A percentile compares a stretch with the other conserved stretches of the same genome.
These are phyloP conservation scores for Macroventuria anomochaeta DNA, from an alignment of 2,329 filamentous ascomycete species.

Conservation along the genomic window DNA sequence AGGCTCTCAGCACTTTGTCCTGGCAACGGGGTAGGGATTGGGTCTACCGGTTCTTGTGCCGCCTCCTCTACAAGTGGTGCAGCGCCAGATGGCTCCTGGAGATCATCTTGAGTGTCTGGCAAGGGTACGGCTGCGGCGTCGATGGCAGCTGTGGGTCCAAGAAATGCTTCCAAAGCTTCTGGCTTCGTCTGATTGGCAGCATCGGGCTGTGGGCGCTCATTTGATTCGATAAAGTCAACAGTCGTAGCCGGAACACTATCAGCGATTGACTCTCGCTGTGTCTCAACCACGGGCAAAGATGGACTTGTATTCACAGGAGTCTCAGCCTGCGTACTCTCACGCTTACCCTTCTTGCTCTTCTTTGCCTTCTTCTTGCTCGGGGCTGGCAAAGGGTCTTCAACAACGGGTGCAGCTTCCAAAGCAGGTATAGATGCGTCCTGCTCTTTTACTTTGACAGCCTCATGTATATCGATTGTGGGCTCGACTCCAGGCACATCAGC, in stretches of 20 bases:
- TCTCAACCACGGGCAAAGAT: conserved; percentile 12
- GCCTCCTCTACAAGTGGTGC: no score
- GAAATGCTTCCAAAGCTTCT: no score
- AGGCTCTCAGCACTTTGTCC: background rate
- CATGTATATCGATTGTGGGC: background rate
- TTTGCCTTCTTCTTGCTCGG: conserved; percentile 37
- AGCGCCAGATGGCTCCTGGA: background rate
- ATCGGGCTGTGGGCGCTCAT: no score
- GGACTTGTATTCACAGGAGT: conserved; percentile 15
- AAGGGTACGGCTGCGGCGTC: background rate
- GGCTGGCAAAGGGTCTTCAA: conserved; percentile 9
- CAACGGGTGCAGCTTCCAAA: background rate
- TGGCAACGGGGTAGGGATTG: background rate
- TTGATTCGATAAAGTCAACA: no score
- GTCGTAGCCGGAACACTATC: background rate
- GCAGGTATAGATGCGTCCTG: background rate
- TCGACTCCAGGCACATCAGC: background rate
- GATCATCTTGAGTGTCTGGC: background rate
- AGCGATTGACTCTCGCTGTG: background rate
- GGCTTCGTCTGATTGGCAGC: no score
- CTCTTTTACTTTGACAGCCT: background rate
- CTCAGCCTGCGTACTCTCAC: conserved; percentile 23
- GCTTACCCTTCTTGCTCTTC: conserved; percentile 37
- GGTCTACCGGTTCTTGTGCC: background rate
- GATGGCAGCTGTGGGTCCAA: no score